Evolutionary conservation across 257 asterid species (phyloP).

Genomic region (Capsicum chinense): DNA sequence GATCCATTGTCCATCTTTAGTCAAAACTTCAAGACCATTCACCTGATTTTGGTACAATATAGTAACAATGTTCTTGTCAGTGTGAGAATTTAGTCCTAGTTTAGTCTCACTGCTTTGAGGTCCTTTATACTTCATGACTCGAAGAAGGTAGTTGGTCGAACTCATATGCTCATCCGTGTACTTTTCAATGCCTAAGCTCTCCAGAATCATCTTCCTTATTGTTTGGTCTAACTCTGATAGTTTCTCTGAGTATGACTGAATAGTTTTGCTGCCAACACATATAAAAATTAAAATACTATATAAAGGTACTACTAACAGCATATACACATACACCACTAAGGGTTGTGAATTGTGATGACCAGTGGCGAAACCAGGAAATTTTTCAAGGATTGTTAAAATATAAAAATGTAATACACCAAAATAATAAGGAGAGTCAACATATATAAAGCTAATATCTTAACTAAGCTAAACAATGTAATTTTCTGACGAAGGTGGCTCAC

Average conservation of each 20-base stretch:
- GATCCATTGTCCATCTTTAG: constrained; percentile 61
- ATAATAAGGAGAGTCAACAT: too few species aligned
- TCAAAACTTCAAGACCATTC: constrained; percentile 45
- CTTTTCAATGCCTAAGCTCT: constrained; percentile 49
- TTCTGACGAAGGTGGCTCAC: too few species aligned
- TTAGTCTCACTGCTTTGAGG: constrained; percentile 44
- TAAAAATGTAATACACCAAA: too few species aligned
- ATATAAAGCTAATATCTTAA: too few species aligned
- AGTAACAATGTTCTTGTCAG: constrained; percentile 53
- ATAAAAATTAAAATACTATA: not conserved
- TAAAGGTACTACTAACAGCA: not conserved
- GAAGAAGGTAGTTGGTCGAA: constrained; percentile 49
- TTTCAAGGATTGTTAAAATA: too few species aligned
- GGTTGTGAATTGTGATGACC: too few species aligned
- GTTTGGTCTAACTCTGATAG: constrained; percentile 49
- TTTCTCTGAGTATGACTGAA: constrained; percentile 39
- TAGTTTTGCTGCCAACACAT: constrained; percentile 40
- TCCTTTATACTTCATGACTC: constrained; percentile 57
- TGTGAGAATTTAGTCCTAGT: constrained; percentile 54
- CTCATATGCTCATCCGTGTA: constrained; percentile 58
- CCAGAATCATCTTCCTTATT: constrained; percentile 54
- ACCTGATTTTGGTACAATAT: constrained; percentile 48
- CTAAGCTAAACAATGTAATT: too few species aligned
- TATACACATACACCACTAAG: not conserved
- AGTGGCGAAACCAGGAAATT: too few species aligned